Evolutionary conservation across 2,329 filamentous ascomycete genomes (phyloP), one percentile per base, ranked within the genome.

Genomic region (Ophiocordyceps camponoti-floridani): DNA sequence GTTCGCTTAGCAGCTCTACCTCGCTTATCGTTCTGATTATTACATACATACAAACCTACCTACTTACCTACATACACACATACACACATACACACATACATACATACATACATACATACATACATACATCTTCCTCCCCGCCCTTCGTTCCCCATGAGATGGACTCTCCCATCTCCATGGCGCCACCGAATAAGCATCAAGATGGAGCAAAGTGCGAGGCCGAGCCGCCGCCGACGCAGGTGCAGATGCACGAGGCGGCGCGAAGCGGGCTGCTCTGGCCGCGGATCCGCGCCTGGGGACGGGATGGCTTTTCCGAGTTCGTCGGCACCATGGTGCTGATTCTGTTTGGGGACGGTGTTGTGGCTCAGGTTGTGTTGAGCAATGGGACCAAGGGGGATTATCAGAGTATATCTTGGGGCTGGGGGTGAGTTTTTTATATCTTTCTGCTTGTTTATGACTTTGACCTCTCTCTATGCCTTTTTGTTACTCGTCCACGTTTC

Each of bases 291-390:
- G 59, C 64, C 18, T 51, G 59, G 27, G 62, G 72, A 35, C 67
- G 70, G 47, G 77, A 82, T 49, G 70, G 70, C 1, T 75, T 82
- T 50, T 74, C 75, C 1, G 78, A 84, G 51, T 82, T 83, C 60
- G 70, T 79, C 43, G 79, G 78, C 8, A 79, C 75, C 12, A 77
- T 84, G 63, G 69, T 80, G 45, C 59, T 84, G 49, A 65, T 84
- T 47, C 60, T 84, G 38, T 84, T 84, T 52, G 80, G 80, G 4
- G 73, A 84, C 48, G 79, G 77, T n/a, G 75, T 75, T 45, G 76
- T 84, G 18, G 80, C 80, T 3, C 81, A 84, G 57, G 79, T 82
- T 0, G 62, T 76, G 0, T 66, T 84, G 12, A 78, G 73, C 47
- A 58, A 57, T 4, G 57, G 54, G 26, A 54, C 54, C 13, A 72